phyloP scores from a whole-genome alignment of 345 rosid species.

The Dovyalis caffra region DNA sequence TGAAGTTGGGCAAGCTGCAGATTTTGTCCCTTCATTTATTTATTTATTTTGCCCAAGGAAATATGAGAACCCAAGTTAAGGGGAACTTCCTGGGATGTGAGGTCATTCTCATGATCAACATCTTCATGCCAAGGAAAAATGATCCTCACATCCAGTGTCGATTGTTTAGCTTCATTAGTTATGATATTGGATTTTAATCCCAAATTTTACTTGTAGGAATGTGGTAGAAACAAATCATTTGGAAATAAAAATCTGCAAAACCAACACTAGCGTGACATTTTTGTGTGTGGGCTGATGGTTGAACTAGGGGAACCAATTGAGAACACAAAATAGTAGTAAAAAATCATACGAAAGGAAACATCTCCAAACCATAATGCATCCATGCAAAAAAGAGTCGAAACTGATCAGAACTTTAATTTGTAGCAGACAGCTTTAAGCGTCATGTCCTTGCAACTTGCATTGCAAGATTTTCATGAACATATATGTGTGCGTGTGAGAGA shows the following conservation, averaged over 20 bases:
- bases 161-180: neutral
- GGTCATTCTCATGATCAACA: conserved; percentile 10
- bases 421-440: no score
- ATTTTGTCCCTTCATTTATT: neutral
- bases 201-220: neutral
- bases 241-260: neutral
- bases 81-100: neutral
- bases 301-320: neutral
- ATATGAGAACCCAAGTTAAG: conserved; percentile 22
- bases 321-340: no score
- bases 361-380: no score
- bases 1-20: neutral
- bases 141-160: no score
- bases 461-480: no score
- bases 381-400: no score
- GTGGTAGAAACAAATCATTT: neutral
- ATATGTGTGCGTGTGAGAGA: no score
- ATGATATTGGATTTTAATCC: neutral
- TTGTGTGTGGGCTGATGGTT: no score
- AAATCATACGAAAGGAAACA: no score
- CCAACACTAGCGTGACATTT: no score
- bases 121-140: conserved; percentile 2
- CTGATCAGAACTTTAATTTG: no score
- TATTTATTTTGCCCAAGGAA: neutral
- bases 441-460: no score